phyloP scores from a whole-genome alignment of 148 eudicot genomes.

The Vaccinium myrtillus region DNA sequence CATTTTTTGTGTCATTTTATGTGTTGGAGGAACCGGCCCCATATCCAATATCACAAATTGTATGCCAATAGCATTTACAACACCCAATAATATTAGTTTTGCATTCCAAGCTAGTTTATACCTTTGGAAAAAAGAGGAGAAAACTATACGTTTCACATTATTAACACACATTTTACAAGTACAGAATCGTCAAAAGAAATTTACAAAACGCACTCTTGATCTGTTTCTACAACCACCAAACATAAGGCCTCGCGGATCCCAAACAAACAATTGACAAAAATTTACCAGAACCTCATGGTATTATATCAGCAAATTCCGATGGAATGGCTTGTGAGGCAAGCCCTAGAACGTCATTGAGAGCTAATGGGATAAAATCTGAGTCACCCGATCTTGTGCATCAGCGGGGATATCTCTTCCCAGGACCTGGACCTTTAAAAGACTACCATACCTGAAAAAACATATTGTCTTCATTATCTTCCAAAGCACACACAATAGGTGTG shows the following conservation, averaged over 20 bases:
- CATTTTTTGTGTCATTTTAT: no score
- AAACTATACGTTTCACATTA: slow-evolving; percentile 20
- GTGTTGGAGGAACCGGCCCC: no score
- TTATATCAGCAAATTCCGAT: background rate
- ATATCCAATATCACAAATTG: background rate
- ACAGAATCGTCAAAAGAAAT: slow-evolving; percentile 14
- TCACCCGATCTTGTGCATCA: slow-evolving; percentile 66
- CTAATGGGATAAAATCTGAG: slow-evolving; percentile 55
- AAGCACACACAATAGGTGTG: background rate
- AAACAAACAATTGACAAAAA: background rate
- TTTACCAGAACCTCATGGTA: background rate
- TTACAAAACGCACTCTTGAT: slow-evolving; percentile 19
- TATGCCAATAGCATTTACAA: background rate
- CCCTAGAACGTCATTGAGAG: slow-evolving; percentile 1
- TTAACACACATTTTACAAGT: slow-evolving; percentile 17
- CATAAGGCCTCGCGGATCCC: slow-evolving; percentile 2
- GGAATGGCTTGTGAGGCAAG: background rate
- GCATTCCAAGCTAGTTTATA: background rate
- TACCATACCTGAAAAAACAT: slow-evolving; percentile 51
- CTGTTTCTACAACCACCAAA: slow-evolving; percentile 22
- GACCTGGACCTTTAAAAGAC: slow-evolving; percentile 73
- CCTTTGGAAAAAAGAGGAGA: background rate
- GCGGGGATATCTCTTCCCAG: slow-evolving; percentile 93
- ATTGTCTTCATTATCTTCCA: background rate
- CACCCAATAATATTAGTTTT: background rate